Evolutionary conservation across 306 rosid genomes (phyloP), one percentile per base, ranked within the genome.

Genomic region (Dalbergia cultrata): DNA sequence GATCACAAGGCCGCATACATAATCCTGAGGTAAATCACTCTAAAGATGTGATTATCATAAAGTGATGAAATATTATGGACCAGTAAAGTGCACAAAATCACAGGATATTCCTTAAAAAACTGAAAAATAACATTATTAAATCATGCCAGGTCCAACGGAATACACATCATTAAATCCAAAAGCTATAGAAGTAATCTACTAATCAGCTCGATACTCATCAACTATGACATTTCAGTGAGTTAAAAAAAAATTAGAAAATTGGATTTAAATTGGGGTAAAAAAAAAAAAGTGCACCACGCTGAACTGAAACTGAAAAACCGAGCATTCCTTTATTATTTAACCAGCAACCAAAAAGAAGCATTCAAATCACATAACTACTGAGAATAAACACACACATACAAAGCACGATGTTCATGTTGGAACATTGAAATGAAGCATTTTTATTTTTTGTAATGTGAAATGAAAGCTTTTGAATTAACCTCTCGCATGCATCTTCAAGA

Each of bases 401-500:
- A 74, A 63, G 43, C 75, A 78, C 14, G 17, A 35, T 14, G 61
- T 66, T 17, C 35, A 45, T 10, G 60, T 58, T 47, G 53, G 41
- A 65, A 13, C 8, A 44, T 61, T 33, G 6, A 65, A 53, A 41
- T 5, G 50, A 45, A 79, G 61, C 58, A 26, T 26, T 26, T 26
- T 26, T 1, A 26, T 37, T 37, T 45, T 7, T 7, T 8, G 49
- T 41, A 31, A 4, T 19, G 33, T 47, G 5, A 39, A n/a, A 26
- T 26, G 31, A 26, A 26, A 26, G 31, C 31, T 26, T 26, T 26
- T 26, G 50, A 71, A 60, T 12, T 6, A 70, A 94, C 98, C 98
- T 94, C 79, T 90, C 96, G 68, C 98, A 94, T 43, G 98, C 98
- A 83, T 94, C 98, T 79, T 91, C 92, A 18, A 94, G 98, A 68